Conservation (phyloP, 371 early-diverging fungal species). For the Cokeromyces recurvatus region DNA sequence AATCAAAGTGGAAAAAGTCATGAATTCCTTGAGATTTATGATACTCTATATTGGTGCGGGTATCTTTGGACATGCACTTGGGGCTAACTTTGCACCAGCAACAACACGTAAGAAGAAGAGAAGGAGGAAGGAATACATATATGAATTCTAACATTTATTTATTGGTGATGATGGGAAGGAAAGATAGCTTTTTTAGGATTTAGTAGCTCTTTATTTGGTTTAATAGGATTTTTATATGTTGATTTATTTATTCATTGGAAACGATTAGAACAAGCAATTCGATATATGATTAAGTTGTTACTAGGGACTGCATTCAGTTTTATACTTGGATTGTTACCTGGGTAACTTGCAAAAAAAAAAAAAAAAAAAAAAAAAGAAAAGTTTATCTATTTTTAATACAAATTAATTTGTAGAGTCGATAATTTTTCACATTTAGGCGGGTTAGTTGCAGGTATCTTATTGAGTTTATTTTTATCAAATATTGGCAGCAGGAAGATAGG, state of each 20-base stretch:
- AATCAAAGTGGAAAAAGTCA: conserved; percentile 60
- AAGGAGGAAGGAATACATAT: no score
- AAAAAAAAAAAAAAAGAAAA: neutral
- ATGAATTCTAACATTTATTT: neutral
- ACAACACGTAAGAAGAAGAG: conserved; percentile 42
- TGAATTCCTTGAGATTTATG: conserved; percentile 56
- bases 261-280: conserved; percentile 50
- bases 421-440: conserved; percentile 39
- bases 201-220: conserved; percentile 72
- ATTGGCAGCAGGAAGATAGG: no score
- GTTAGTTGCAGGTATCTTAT: conserved; percentile 25
- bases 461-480: conserved; percentile 1
- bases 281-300: conserved; percentile 56
- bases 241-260: conserved; percentile 76
- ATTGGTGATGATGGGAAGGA: no score
- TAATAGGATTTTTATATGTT: conserved; percentile 64
- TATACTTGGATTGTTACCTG: conserved; percentile 22
- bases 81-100: conserved; percentile 57
- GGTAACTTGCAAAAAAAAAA: no score
- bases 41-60: conserved; percentile 68
- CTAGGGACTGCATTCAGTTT: conserved; percentile 13
- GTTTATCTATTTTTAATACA: neutral
- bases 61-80: conserved; percentile 71
- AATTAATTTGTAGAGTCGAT: conserved; percentile 10
- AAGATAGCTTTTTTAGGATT: conserved; percentile 62